These are phyloP conservation scores for Sugiyamaella chiloensis DNA, from an alignment of 805 yeast species.

Conservation along the genomic window DNA sequence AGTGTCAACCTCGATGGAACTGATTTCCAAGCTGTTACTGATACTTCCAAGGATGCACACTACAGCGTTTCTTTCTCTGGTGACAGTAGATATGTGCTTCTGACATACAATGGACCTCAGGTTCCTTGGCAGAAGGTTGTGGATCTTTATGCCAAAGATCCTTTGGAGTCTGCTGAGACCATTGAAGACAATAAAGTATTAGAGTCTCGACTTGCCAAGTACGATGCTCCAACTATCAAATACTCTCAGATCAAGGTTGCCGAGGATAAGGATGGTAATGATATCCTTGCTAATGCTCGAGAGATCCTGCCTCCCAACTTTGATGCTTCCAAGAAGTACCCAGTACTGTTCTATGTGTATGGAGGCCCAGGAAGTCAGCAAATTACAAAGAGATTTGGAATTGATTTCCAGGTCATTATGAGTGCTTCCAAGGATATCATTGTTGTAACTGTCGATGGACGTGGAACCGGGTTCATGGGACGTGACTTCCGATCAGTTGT, in stretches of 20 bases:
- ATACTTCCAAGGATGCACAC: conserved; percentile 57
- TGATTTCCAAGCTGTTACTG: conserved; percentile 45
- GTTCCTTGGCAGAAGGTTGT: conserved; percentile 76
- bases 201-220: conserved; percentile 31
- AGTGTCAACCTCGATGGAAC: conserved; percentile 55
- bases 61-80: conserved; percentile 72
- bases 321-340: conserved; percentile 59
- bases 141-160: conserved; percentile 45
- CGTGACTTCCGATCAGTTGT: conserved; percentile 73
- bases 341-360: conserved; percentile 83
- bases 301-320: conserved; percentile 67
- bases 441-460: conserved; percentile 93
- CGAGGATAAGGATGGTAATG: conserved; percentile 44
- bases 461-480: conserved; percentile 94
- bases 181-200: conserved; percentile 33
- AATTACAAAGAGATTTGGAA: conserved; percentile 58
- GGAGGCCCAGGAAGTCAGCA: conserved; percentile 96
- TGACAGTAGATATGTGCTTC: conserved; percentile 68
- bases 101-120: conserved; percentile 74
- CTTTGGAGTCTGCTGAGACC: conserved; percentile 31
- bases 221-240: conserved; percentile 53
- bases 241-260: conserved; percentile 44
- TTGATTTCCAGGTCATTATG: conserved; percentile 69
- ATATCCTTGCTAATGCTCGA: conserved; percentile 49
- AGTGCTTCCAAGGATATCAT: conserved; percentile 77